Conservation (phyloP, 148 eudicot species). For the Cornus controversa region DNA sequence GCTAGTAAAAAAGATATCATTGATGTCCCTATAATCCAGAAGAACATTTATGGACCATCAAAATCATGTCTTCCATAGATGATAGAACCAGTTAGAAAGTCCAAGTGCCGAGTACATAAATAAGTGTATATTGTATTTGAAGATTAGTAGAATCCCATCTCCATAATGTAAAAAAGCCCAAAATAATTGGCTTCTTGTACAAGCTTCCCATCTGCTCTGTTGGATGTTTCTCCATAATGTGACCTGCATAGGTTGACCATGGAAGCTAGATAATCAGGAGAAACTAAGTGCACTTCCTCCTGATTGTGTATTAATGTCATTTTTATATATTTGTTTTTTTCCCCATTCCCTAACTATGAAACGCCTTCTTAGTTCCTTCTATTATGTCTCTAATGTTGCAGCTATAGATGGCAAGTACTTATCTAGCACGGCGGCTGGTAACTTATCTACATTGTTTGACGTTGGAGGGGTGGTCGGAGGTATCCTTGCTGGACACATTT, state of each 20-base stretch:
- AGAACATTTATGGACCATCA: background rate
- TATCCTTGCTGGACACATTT: conserved; percentile 77
- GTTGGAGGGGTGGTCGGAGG: conserved; percentile 95
- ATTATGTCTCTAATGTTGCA: conserved; percentile 31
- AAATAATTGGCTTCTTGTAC: too few species aligned
- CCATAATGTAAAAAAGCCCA: too few species aligned
- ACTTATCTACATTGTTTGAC: conserved; percentile 83
- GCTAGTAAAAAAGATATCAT: background rate
- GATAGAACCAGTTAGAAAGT: background rate
- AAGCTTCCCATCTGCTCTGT: too few species aligned
- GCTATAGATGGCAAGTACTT: conserved; percentile 82
- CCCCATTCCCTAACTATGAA: background rate
- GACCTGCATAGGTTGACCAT: background rate
- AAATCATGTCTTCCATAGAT: background rate
- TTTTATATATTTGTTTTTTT: background rate
- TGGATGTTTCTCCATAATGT: background rate
- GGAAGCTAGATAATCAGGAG: background rate
- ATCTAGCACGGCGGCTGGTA: conserved; percentile 75
- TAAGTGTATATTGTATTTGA: background rate
- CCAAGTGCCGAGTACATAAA: background rate
- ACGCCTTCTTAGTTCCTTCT: background rate
- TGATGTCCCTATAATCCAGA: background rate
- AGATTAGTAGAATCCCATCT: too few species aligned
- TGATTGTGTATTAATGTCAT: background rate
- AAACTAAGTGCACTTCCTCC: background rate